Conservation (phyloP, 2,329 filamentous ascomycete genomes). For the Epichloe baconii region DNA sequence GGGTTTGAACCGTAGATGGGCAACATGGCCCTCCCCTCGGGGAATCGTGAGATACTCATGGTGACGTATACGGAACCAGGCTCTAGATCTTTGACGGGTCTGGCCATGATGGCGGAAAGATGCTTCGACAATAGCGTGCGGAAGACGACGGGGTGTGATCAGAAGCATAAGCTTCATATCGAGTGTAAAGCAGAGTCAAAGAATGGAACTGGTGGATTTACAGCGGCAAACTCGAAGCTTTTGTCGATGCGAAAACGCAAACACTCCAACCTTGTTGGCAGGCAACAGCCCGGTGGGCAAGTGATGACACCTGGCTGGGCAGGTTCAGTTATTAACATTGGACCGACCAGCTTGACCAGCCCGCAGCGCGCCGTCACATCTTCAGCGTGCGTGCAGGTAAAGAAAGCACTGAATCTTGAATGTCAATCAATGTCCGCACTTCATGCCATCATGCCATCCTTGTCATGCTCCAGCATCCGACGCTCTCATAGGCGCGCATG, state of each 20-base stretch:
- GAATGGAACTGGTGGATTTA: too few species aligned
- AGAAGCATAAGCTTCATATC: neutral
- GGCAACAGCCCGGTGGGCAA: neutral
- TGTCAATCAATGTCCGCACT: neutral
- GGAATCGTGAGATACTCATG: neutral
- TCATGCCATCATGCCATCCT: neutral
- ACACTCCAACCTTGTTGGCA: neutral
- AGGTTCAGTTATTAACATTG: too few species aligned
- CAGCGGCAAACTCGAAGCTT: too few species aligned
- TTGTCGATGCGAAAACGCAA: too few species aligned
- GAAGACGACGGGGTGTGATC: neutral
- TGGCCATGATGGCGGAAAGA: neutral
- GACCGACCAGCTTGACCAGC: too few species aligned
- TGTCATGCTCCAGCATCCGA: neutral
- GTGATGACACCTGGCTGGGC: too few species aligned
- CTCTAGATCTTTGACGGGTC: constrained; percentile 2
- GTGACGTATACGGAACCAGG: constrained; percentile 6
- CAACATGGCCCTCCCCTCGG: neutral
- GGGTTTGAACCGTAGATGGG: neutral
- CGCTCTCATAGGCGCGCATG: neutral
- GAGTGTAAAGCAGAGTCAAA: too few species aligned
- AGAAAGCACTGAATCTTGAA: neutral
- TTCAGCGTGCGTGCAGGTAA: neutral
- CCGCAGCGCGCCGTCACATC: neutral
- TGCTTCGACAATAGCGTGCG: neutral